Base-by-base conservation (phyloP, 208 protist genomes). In the Plasmodiophora brassicae region DNA sequence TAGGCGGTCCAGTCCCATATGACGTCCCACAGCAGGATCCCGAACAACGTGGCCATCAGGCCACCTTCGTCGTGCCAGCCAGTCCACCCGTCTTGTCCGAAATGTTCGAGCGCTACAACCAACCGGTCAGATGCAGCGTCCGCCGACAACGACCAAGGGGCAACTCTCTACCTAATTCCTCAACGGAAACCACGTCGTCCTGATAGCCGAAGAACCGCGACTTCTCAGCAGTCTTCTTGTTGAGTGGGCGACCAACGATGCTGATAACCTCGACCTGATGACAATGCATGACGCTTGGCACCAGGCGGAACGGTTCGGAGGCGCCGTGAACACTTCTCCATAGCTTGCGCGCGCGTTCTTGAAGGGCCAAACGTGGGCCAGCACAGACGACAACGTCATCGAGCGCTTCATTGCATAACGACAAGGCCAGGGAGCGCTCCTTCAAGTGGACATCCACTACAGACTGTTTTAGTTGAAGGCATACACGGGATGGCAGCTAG, bases 171-270 rank as follows among this genome's bases (percentile, higher is more conserved):
- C 65, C 65, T 78, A 78, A 32, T 38, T 78, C 65, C n/a, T 78
- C 65, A 78, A 78, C 65, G 5, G 65, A 78, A 5, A 78, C 65
- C 65, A 32, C n/a, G 5, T 78, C 65, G n/a, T 78, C 65, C 32
- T 78, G 10, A 78, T 78, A 78, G 41, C 65, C 65, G n/a, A 78
- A 78, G n/a, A 78, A 78, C n/a, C 65, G 5, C n/a, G 65, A 78
- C 41, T 38, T 5, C 65, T 78, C 65, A 78, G 65, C 5, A 5
- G n/a, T 32, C n/a, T 78, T 78, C 32, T 38, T 78, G 65, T 78
- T 78, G 20, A 78, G n/a, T 5, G 65, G 65, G 10, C 65, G 5
- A 14, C 65, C 65, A 78, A 78, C 65, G 41, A 78, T 78, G n/a
- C 32, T 38, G n/a, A n/a, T n/a, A n/a, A n/a, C n/a, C n/a, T n/a